Percentiles rank a stretch among this genome's conserved stretches.
These are phyloP conservation scores for Puccinellia tenuiflora DNA, from an alignment of 176 grass and related monocot species.

Conservation along the genomic window DNA sequence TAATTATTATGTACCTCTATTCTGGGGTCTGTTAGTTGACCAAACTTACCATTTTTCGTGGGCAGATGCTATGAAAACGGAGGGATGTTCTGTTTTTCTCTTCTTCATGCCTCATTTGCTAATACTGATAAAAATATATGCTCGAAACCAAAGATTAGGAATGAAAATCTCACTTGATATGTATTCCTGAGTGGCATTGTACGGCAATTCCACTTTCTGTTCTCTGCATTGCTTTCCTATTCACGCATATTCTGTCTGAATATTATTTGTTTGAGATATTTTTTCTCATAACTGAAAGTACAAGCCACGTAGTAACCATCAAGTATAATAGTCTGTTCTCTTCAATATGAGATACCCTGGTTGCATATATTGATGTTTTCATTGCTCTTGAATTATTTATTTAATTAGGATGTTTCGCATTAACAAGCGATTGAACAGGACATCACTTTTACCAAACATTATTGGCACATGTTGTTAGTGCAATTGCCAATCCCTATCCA, in stretches of 20 bases:
- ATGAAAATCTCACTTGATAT: not conserved
- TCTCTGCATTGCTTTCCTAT: not conserved
- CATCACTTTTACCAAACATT: not conserved
- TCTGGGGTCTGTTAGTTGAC: not conserved
- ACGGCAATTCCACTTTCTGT: not conserved
- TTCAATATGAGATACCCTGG: not conserved
- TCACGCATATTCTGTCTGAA: not conserved
- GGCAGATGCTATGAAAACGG: not conserved
- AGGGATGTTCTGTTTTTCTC: not conserved
- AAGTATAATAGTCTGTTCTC: not conserved
- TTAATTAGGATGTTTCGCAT: not conserved
- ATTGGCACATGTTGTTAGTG: not conserved
- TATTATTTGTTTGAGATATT: not conserved
- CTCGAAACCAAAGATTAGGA: not conserved
- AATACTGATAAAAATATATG: not conserved
- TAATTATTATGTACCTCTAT: not conserved
- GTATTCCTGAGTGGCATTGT: not conserved
- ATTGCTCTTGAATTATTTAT: not conserved
- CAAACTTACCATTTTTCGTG: not conserved
- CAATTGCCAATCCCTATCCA: not conserved
- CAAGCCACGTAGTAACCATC: not conserved
- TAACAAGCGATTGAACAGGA: not conserved
- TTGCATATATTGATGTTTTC: not conserved
- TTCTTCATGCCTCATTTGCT: not conserved
- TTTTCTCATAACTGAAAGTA: not conserved